Base-by-base conservation (phyloP, 2,329 filamentous ascomycete genomes). In the Incumbomyces lentus region DNA sequence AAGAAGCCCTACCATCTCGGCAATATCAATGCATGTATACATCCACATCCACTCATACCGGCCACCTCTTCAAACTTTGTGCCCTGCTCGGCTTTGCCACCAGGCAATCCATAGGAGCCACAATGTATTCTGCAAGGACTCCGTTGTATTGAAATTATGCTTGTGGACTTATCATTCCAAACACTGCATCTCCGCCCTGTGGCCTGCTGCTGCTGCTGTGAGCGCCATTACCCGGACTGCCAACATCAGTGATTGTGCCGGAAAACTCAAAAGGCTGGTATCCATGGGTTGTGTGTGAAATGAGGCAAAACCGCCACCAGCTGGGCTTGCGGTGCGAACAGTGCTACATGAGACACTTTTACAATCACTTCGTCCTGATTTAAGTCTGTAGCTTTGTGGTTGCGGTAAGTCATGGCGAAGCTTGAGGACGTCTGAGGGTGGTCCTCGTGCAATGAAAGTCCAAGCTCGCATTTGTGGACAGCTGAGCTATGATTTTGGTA, bases 401-500 rank as follows among this genome's bases (percentile, higher is more conserved):
- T 33, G 41, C 4, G 48, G 51, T 13, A 47, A 30, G 31, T 50
- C 42, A 42, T 44, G 34, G 11, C 36, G 31, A 3, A 51, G 40
- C 14, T 42, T 49, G 29, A 52, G 35, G 35, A 50, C 46, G 18
- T 40, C 30, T 10, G 48, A 47, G 8, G 39, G 51, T 2, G 43
- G 14, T 2, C 46, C 51, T 8, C 46, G 48, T 16, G 22, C 14
- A 13, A 43, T 51, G 36, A 40, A 49, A 3, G 43, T 44, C 46
- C 51, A 49, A 14, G 39, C 48, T 39, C 37, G 41, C 50, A 52
- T 49, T n/a, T 5, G 35, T 52, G 30, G 6, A n/a, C 22, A 26
- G 22, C 22, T 26, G 22, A 8, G 22, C 4, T 26, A 26, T 26
- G 22, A 26, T 8, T 26, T 4, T 26, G 22, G 22, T 4, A 26